These are phyloP conservation scores for Herpetomonas muscarum DNA, from an alignment of 208 protist genomes.

Conservation along the genomic window DNA sequence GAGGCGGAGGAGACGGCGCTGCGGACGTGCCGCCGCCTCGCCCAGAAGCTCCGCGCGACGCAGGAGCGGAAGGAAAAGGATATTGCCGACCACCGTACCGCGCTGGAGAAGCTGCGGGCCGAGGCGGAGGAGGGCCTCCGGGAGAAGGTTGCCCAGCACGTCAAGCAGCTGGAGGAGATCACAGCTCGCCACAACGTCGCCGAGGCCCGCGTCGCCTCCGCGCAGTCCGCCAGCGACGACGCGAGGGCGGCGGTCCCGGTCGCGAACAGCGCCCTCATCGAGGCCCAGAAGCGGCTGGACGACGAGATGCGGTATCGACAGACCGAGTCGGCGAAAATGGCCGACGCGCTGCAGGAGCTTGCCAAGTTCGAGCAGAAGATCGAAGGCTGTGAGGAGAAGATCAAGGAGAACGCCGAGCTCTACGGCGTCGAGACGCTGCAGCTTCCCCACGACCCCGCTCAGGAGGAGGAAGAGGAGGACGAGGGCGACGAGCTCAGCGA, in stretches of 20 bases:
- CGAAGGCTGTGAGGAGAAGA: conserved; percentile 81
- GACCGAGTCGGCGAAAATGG: conserved; percentile 68
- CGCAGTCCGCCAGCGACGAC: conserved; percentile 51
- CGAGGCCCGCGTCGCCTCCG: conserved; percentile 47
- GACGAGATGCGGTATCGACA: conserved; percentile 83
- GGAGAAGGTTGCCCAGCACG: conserved; percentile 44
- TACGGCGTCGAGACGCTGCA: conserved; percentile 84
- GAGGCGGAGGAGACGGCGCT: conserved; percentile 75
- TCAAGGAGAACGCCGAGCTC: conserved; percentile 79
- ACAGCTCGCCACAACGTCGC: conserved; percentile 44
- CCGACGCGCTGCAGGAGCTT: conserved; percentile 76
- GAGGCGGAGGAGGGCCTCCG: conserved; percentile 56
- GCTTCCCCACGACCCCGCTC: conserved; percentile 18
- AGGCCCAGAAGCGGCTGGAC: conserved; percentile 68
- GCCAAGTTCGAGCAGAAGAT: conserved; percentile 88
- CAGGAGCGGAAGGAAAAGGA: conserved; percentile 67
- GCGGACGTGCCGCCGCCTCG: conserved; percentile 50
- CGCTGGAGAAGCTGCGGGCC: conserved; percentile 51
- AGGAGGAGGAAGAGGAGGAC: conserved; percentile 19
- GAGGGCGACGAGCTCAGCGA: conserved; percentile 15
- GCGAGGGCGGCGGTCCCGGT: conserved; percentile 54
- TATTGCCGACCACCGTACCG: conserved; percentile 48
- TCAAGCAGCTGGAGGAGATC: conserved; percentile 41
- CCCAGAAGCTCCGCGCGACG: conserved; percentile 64
- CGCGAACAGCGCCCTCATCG: conserved; percentile 50